A percentile compares a stretch with the other conserved stretches of the same genome.
Evolutionary conservation across 2,329 filamentous ascomycete genomes (phyloP).

Genomic region (Byssothecium circinans): DNA sequence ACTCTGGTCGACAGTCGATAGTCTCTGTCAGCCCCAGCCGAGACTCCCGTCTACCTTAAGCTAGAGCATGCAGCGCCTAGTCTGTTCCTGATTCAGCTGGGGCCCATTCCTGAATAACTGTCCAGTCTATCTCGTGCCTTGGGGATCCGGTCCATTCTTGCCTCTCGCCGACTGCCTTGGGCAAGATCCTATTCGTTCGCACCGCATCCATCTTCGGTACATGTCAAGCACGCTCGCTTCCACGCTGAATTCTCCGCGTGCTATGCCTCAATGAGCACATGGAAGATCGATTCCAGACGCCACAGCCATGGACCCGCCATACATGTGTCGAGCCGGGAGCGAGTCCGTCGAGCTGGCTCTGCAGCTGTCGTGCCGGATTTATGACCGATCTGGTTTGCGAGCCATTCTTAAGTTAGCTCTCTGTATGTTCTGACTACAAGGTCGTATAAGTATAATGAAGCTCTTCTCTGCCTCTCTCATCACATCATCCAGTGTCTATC

Average conservation of each 20-base stretch:
- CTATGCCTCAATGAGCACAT: slow-evolving; percentile 4
- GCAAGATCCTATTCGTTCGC: not conserved
- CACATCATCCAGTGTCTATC: not conserved
- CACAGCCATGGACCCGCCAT: not conserved
- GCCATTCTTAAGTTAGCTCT: not conserved
- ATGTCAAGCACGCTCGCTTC: not conserved
- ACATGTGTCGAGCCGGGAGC: not conserved
- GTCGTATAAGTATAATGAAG: not conserved
- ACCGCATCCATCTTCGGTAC: not conserved
- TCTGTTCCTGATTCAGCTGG: slow-evolving; percentile 8
- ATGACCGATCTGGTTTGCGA: not conserved
- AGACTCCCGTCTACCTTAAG: slow-evolving; percentile 1
- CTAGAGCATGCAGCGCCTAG: not conserved
- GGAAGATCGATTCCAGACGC: not conserved
- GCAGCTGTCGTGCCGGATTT: slow-evolving; percentile 6
- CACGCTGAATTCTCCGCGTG: not conserved
- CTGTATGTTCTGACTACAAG: not conserved
- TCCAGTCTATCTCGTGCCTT: not conserved
- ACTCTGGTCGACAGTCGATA: slow-evolving; percentile 1
- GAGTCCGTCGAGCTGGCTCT: not conserved
- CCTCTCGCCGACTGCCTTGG: not conserved
- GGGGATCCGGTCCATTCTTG: slow-evolving; percentile 9
- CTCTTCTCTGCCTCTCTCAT: not conserved
- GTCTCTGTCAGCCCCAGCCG: slow-evolving; percentile 11
- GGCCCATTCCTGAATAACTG: not conserved